phyloP scores from a whole-genome alignment of 306 rosid species.

The Ochetophila trinervis region DNA sequence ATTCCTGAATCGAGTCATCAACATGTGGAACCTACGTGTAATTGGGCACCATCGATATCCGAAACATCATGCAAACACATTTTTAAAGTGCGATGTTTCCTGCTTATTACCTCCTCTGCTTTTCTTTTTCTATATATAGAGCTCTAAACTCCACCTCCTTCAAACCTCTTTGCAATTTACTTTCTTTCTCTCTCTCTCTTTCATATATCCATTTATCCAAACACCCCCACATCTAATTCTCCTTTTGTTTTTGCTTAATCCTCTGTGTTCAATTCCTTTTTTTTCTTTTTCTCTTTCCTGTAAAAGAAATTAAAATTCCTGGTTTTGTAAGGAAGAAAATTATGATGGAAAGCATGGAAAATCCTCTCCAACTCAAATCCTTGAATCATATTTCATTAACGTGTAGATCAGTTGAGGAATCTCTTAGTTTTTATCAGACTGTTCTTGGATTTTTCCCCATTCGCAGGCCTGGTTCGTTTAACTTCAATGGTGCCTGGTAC shows the following conservation, averaged over 20 bases:
- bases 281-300: conserved; percentile 11
- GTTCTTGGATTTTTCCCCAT: conserved; percentile 66
- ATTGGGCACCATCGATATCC: not conserved
- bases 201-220: not conserved
- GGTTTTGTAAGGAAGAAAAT: not conserved
- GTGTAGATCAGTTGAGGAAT: conserved; percentile 63
- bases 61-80: not conserved
- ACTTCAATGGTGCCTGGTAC: conserved; percentile 54
- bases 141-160: no score
- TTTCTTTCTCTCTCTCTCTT: not conserved
- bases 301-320: not conserved
- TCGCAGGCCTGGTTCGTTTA: conserved; percentile 44
- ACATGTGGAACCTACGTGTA: conserved; percentile 27
- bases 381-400: conserved; percentile 73
- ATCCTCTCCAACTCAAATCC: conserved; percentile 66
- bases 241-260: no score
- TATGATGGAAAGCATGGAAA: conserved; percentile 26
- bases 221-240: not conserved
- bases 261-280: not conserved
- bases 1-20: conserved; percentile 19
- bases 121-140: not conserved
- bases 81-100: not conserved
- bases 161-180: not conserved
- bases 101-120: no score
- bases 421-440: conserved; percentile 54